Percentiles rank a stretch among this genome's conserved stretches.
Conservation (phyloP, 805 yeast genomes). For the Lipomyces kockii region DNA sequence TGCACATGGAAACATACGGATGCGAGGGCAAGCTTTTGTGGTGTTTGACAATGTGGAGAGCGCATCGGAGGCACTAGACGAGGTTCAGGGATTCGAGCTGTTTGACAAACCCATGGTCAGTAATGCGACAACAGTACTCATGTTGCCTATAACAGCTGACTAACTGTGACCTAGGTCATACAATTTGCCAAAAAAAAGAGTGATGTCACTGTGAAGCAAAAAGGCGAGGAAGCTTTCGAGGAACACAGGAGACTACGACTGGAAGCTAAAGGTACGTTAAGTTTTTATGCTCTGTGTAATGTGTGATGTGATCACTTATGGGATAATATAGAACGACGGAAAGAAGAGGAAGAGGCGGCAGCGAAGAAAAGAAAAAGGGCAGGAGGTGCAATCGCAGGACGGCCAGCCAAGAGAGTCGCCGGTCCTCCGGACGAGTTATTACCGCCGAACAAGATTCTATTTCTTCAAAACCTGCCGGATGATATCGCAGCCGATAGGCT, state of each 20-base stretch:
- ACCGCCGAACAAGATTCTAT: slow-evolving; percentile 72
- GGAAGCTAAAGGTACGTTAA: slow-evolving; percentile 30
- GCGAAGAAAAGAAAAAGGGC: slow-evolving; percentile 33
- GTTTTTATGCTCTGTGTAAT: not conserved
- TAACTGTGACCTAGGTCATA: slow-evolving; percentile 42
- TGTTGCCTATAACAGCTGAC: not conserved
- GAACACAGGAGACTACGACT: slow-evolving; percentile 36
- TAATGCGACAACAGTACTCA: too few relatives aligned
- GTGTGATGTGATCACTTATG: not conserved
- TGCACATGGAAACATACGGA: slow-evolving; percentile 63
- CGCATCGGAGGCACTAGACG: slow-evolving; percentile 55
- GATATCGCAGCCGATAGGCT: slow-evolving; percentile 51
- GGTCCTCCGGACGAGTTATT: slow-evolving; percentile 41
- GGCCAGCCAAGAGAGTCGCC: slow-evolving; percentile 30
- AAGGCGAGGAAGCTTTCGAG: slow-evolving; percentile 39
- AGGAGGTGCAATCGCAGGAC: slow-evolving; percentile 31
- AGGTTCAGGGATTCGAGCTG: slow-evolving; percentile 44
- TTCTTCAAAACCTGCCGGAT: slow-evolving; percentile 67
- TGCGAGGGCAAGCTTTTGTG: slow-evolving; percentile 85
- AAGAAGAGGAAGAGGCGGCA: slow-evolving; percentile 31
- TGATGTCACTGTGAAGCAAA: slow-evolving; percentile 45
- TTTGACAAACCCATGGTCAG: slow-evolving; percentile 54
- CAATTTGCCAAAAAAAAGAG: slow-evolving; percentile 52
- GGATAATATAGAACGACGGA: slow-evolving; percentile 14
- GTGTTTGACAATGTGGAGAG: slow-evolving; percentile 53